phyloP scores from a whole-genome alignment of 495 filamentous ascomycete species.

The Aspergillus avenaceus region DNA sequence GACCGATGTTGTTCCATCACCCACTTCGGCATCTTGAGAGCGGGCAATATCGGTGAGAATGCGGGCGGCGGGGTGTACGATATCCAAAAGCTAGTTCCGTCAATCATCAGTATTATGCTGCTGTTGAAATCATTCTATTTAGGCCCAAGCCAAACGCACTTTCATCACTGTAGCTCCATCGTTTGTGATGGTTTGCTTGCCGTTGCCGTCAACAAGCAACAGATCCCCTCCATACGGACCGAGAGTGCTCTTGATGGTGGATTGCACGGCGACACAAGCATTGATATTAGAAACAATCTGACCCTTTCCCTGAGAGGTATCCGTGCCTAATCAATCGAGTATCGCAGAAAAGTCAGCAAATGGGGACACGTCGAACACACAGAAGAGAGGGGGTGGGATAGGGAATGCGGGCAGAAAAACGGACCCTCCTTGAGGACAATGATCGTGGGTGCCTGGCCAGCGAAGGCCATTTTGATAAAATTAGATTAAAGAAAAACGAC shows the following conservation, averaged over 20 bases:
- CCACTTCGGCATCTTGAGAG: constrained; percentile 98
- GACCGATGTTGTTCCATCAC: constrained; percentile 95
- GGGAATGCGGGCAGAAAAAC: constrained; percentile 41
- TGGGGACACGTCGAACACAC: constrained; percentile 12
- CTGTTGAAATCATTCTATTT: background rate
- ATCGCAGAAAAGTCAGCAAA: constrained; percentile 9
- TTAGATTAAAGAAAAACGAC: constrained; percentile 4
- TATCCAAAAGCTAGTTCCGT: constrained; percentile 76
- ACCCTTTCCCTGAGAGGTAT: constrained; percentile 93
- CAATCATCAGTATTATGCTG: constrained; percentile 12
- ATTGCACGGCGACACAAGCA: constrained; percentile 94
- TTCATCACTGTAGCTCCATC: constrained; percentile 99
- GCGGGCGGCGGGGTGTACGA: constrained; percentile 94
- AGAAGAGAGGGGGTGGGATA: constrained; percentile 25
- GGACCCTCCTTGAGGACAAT: constrained; percentile 96
- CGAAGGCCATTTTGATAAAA: constrained; percentile 74
- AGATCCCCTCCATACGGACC: constrained; percentile 98
- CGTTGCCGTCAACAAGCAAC: constrained; percentile 91
- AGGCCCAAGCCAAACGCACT: constrained; percentile 43
- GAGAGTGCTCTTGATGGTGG: constrained; percentile 89
- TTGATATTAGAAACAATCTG: constrained; percentile 99
- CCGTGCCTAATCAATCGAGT: constrained; percentile 64
- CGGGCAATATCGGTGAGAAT: constrained; percentile 98
- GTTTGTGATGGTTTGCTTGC: constrained; percentile 95
- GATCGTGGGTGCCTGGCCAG: constrained; percentile 96